Percentiles rank a stretch among this genome's conserved stretches.
Evolutionary conservation across 2,329 filamentous ascomycete genomes (phyloP).

Genomic region (Exophiala sp.): DNA sequence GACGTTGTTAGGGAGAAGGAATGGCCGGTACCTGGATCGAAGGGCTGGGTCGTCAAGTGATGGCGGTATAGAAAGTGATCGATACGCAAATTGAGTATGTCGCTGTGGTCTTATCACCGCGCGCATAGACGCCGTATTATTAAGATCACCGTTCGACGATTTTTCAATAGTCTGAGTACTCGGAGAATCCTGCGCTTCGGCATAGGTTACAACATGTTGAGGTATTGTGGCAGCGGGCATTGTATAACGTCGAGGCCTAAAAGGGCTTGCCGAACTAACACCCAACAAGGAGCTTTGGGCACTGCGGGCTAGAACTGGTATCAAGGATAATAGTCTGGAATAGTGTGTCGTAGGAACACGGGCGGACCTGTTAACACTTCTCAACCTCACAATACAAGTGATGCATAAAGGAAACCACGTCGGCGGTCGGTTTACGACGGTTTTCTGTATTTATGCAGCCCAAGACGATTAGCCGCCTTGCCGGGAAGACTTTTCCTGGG

Average conservation of each 20-base stretch:
- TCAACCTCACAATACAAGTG: neutral
- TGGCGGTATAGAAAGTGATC: conserved; percentile 44
- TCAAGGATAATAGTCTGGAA: neutral
- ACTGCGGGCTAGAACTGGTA: neutral
- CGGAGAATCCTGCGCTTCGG: conserved; percentile 3
- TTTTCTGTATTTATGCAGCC: no score
- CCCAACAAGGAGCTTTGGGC: neutral
- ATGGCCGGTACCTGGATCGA: conserved; percentile 55
- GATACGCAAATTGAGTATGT: conserved; percentile 18
- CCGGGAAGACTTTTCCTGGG: no score
- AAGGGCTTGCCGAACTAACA: neutral
- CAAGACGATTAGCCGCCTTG: no score
- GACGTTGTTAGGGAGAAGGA: conserved; percentile 45
- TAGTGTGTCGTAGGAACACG: neutral
- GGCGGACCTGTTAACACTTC: neutral
- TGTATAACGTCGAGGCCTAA: neutral
- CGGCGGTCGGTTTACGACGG: no score
- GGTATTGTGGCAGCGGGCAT: neutral
- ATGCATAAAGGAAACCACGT: no score
- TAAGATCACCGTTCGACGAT: conserved; percentile 14
- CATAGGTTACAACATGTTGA: neutral
- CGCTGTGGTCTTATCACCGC: conserved; percentile 5
- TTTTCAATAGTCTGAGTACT: neutral
- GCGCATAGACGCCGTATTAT: conserved; percentile 18
- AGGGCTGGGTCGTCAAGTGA: conserved; percentile 47